These are phyloP conservation scores for Aspergillus uvarum DNA, from an alignment of 2,329 filamentous ascomycete genomes.

Conservation along the genomic window DNA sequence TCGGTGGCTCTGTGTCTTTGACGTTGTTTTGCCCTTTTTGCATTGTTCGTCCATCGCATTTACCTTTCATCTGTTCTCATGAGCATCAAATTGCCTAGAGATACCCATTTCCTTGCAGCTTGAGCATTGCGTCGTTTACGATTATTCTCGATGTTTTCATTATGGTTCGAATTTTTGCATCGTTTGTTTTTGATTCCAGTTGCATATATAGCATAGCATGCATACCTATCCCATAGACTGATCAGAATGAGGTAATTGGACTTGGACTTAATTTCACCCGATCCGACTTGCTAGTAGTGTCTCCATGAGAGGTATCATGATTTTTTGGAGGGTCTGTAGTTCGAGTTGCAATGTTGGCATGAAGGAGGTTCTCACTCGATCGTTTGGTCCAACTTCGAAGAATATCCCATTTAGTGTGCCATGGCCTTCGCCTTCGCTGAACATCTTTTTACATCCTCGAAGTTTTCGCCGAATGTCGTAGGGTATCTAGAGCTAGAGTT, in stretches of 20 bases:
- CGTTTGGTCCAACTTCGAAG: conserved; percentile 25
- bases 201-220: conserved; percentile 5
- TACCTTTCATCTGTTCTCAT: conserved; percentile 9
- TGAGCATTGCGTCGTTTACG: background rate
- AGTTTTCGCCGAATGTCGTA: conserved; percentile 33
- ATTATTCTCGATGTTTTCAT: background rate
- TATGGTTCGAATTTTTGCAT: background rate
- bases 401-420: conserved; percentile 35
- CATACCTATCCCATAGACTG: background rate
- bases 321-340: background rate
- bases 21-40: background rate
- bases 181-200: background rate
- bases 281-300: background rate
- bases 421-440: conserved; percentile 29
- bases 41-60: background rate
- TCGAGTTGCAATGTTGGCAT: too few species aligned
- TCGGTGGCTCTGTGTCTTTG: background rate
- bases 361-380: conserved; percentile 17
- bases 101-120: conserved; percentile 12
- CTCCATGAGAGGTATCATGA: background rate
- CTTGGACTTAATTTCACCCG: background rate
- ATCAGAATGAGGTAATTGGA: conserved; percentile 4
- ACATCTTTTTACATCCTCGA: conserved; percentile 38
- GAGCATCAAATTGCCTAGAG: conserved; percentile 12
- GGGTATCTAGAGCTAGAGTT: conserved; percentile 47